Percentiles rank a stretch among this genome's conserved stretches.
Evolutionary conservation across 164 flowering plant genomes (phyloP).

Genomic region (Sedum album): DNA sequence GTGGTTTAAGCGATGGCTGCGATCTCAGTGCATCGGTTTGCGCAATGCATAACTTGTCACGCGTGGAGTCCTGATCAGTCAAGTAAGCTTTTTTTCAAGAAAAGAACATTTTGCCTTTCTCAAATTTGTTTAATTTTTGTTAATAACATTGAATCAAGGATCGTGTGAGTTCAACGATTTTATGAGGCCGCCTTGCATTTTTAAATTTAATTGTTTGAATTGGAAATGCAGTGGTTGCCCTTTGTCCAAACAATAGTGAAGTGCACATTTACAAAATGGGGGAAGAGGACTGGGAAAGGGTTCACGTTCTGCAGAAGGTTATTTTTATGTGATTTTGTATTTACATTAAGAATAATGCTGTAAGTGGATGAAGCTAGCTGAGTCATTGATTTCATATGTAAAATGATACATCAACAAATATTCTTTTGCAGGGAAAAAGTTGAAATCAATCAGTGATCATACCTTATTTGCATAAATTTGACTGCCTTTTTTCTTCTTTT

Average conservation of each 20-base stretch:
- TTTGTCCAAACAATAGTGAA: conserved; percentile 87
- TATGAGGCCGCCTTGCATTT: not conserved
- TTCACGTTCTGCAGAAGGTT: conserved; percentile 87
- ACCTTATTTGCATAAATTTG: no score
- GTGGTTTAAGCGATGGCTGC: conserved; percentile 39
- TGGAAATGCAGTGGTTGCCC: conserved; percentile 65
- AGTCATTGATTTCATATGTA: not conserved
- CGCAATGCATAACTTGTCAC: conserved; percentile 86
- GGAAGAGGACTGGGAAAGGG: conserved; percentile 73
- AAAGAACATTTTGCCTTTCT: not conserved
- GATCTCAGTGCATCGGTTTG: conserved; percentile 59
- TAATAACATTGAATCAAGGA: no score
- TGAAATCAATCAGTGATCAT: no score
- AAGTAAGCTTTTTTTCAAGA: conserved; percentile 28
- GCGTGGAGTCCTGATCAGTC: conserved; percentile 92
- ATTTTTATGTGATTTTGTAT: not conserved
- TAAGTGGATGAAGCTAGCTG: no score
- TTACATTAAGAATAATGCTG: not conserved
- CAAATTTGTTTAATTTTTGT: not conserved
- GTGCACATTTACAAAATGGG: conserved; percentile 61
- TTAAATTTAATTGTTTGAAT: not conserved
- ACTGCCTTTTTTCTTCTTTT: not conserved
- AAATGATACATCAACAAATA: not conserved
- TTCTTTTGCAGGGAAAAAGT: not conserved
- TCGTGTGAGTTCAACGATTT: no score